These are phyloP conservation scores for Pelargonium myrrhifolium DNA, from an alignment of 441 rosid genomes.

Conservation along the genomic window DNA sequence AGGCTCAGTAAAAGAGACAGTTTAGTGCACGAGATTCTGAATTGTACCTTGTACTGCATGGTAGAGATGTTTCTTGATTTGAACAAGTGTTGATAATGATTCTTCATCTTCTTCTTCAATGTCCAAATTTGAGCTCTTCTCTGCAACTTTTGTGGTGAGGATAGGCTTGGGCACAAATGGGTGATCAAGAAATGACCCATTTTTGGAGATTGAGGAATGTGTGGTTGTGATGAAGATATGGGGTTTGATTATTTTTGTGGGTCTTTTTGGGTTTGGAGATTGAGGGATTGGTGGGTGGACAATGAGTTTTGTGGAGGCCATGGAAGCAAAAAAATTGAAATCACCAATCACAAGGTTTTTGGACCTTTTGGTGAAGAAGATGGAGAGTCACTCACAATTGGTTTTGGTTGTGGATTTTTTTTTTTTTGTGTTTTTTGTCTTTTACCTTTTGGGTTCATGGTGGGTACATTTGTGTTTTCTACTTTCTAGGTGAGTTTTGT, in stretches of 20 bases:
- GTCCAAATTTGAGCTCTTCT: constrained; percentile 37
- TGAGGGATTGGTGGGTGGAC: constrained; percentile 27
- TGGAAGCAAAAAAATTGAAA: background rate
- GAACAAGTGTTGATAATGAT: constrained; percentile 20
- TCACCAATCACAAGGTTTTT: background rate
- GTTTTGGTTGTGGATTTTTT: too few relatives aligned
- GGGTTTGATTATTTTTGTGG: constrained; percentile 21
- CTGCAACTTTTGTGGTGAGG: constrained; percentile 35
- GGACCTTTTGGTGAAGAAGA: background rate
- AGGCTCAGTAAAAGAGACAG: too few relatives aligned
- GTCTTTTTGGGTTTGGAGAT: constrained; percentile 16
- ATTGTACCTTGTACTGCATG: constrained; percentile 44
- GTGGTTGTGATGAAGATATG: constrained; percentile 15
- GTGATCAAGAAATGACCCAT: constrained; percentile 19
- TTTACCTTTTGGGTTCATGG: too few relatives aligned
- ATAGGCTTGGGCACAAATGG: constrained; percentile 23
- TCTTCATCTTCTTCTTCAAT: constrained; percentile 15
- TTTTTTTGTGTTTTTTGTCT: too few relatives aligned
- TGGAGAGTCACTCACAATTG: background rate
- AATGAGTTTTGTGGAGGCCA: constrained; percentile 26
- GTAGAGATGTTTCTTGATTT: constrained; percentile 48
- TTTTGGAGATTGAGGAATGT: constrained; percentile 20
- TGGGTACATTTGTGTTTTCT: too few relatives aligned
- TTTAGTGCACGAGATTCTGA: background rate
- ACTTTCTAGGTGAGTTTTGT: too few relatives aligned